phyloP scores from a whole-genome alignment of 352 stramenopile species.

The Phytopythium kandeliae region DNA sequence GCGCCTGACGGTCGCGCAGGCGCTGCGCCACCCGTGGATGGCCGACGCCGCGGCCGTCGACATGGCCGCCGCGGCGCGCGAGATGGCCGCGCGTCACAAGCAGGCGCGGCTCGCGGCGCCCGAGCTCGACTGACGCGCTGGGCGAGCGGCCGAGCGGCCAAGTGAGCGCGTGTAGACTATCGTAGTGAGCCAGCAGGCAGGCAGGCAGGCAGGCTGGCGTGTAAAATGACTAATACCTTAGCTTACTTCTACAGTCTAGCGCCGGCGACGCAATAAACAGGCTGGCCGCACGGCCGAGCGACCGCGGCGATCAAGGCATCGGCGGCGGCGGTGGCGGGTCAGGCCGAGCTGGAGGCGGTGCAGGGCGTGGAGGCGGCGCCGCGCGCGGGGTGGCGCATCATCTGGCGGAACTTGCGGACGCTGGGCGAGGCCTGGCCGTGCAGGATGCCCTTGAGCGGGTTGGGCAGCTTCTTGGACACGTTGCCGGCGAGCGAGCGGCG shows the following conservation, averaged over 20 bases:
- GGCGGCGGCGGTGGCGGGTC: background rate
- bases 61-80: slow-evolving; percentile 14
- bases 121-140: slow-evolving; percentile 2
- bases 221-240: too few species aligned
- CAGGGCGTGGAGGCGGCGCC: slow-evolving; percentile 21
- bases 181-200: too few species aligned
- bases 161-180: background rate
- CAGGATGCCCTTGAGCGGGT: slow-evolving; percentile 53
- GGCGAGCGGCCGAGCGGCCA: too few species aligned
- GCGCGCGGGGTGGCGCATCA: slow-evolving; percentile 32
- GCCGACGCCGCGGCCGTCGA: slow-evolving; percentile 37
- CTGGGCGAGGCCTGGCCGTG: slow-evolving; percentile 51
- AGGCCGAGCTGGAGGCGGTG: slow-evolving; percentile 27
- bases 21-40: slow-evolving; percentile 59
- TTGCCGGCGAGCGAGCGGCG: slow-evolving; percentile 22
- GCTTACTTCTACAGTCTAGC: too few species aligned
- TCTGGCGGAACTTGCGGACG: slow-evolving; percentile 66
- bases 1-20: slow-evolving; percentile 51
- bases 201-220: too few species aligned
- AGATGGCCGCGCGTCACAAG: slow-evolving; percentile 35
- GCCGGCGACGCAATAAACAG: background rate
- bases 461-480: slow-evolving; percentile 41
- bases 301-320: background rate
- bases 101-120: slow-evolving; percentile 11
- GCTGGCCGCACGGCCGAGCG: too few species aligned